phyloP scores from a whole-genome alignment of 139 green algal genomes.

The Desmodesmus armatus region DNA sequence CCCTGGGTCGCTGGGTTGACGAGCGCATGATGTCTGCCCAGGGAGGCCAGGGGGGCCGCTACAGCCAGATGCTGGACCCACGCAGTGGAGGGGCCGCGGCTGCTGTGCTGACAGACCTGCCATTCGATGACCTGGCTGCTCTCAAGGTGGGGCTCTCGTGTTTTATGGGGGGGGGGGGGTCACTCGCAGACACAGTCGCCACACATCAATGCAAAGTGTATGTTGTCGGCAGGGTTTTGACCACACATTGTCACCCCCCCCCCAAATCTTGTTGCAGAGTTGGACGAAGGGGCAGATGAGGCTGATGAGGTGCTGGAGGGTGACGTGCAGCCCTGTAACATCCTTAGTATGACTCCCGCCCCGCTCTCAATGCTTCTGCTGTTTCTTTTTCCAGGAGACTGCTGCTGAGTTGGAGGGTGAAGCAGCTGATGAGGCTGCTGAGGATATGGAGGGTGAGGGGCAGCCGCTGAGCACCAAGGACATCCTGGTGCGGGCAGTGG shows the following conservation, averaged over 20 bases:
- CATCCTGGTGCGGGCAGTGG: slow-evolving; percentile 31
- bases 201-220: no score
- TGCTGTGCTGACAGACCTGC: slow-evolving; percentile 23
- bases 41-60: neutral
- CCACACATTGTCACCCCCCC: no score
- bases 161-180: no score
- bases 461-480: slow-evolving; percentile 1
- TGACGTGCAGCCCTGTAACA: no score
- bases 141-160: slow-evolving; percentile 1
- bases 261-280: no score
- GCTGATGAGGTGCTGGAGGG: no score
- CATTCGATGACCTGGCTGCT: slow-evolving; percentile 17
- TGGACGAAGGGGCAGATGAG: no score
- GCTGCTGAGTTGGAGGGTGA: slow-evolving; percentile 39
- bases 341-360: no score
- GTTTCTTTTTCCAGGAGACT: slow-evolving; percentile 25
- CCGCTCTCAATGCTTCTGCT: neutral
- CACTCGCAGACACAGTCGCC: no score
- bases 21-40: slow-evolving; percentile 38
- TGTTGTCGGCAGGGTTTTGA: no score
- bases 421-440: slow-evolving; percentile 44
- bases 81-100: neutral
- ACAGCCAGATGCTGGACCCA: slow-evolving; percentile 30
- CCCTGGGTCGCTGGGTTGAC: slow-evolving; percentile 48
- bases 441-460: slow-evolving; percentile 34